These are phyloP conservation scores for Cerrena zonata DNA, from an alignment of 1,284 basidiomycete species.

Conservation along the genomic window DNA sequence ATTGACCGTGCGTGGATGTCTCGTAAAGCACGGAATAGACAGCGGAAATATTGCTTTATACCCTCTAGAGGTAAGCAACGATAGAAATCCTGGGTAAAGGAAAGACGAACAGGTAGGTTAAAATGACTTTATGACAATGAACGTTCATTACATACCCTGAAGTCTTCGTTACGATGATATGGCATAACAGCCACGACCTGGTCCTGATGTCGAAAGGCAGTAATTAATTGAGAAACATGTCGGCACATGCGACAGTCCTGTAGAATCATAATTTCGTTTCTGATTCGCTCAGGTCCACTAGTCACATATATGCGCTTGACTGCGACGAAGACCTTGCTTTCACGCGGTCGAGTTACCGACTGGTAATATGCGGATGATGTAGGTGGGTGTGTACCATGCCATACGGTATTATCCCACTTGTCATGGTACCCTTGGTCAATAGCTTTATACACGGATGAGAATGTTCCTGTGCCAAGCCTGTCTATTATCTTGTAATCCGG, in stretches of 20 bases:
- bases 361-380: conserved; percentile 59
- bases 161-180: conserved; percentile 88
- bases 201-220: conserved; percentile 86
- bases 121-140: neutral
- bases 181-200: conserved; percentile 96
- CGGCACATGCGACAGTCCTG: conserved; percentile 77
- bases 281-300: conserved; percentile 85
- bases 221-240: conserved; percentile 87
- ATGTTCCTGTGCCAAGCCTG: conserved; percentile 92
- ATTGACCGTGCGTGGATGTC: conserved; percentile 86
- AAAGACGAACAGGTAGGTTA: conserved; percentile 1
- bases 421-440: conserved; percentile 73
- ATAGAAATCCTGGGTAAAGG: conserved; percentile 66
- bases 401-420: conserved; percentile 77
- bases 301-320: conserved; percentile 98
- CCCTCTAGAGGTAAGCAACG: conserved; percentile 63
- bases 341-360: conserved; percentile 35
- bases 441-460: conserved; percentile 98
- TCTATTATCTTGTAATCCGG: conserved; percentile 83
- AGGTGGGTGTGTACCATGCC: conserved; percentile 66
- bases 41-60: conserved; percentile 85
- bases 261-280: conserved; percentile 93
- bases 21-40: conserved; percentile 84
- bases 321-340: conserved; percentile 75
- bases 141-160: conserved; percentile 58